A percentile compares a stretch with the other conserved stretches of the same genome.
These are phyloP conservation scores for Aristolochia fimbriata DNA, from an alignment of 164 flowering plant species.

Conservation along the genomic window DNA sequence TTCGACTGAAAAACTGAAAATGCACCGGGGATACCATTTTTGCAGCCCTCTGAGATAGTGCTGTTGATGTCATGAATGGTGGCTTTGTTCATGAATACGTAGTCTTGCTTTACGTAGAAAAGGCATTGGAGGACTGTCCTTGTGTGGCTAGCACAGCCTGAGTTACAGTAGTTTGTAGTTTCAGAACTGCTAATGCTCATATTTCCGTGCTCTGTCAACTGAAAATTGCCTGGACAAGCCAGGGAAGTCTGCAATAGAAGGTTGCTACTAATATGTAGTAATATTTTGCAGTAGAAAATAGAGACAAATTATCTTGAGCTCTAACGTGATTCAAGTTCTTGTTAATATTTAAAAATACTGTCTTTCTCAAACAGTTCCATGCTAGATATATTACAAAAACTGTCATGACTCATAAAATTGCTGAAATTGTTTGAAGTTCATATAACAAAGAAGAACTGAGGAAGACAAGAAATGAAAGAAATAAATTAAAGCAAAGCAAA, in stretches of 20 bases:
- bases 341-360: neutral
- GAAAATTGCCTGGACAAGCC: neutral
- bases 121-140: neutral
- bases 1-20: no score
- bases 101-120: neutral
- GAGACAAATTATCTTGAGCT: neutral
- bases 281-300: neutral
- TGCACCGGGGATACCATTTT: neutral
- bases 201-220: neutral
- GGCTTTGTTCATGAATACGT: neutral
- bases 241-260: neutral
- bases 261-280: neutral
- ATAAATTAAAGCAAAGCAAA: neutral
- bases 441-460: neutral
- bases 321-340: neutral
- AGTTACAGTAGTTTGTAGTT: neutral
- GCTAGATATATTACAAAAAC: no score
- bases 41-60: neutral
- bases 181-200: neutral
- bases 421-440: no score
- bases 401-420: no score
- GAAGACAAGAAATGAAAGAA: neutral
- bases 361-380: neutral
- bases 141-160: neutral
- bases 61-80: neutral